A percentile compares a stretch with the other conserved stretches of the same genome.
Conservation (phyloP, 768 basidiomycete genomes). For the Pisolithus microcarpus region DNA sequence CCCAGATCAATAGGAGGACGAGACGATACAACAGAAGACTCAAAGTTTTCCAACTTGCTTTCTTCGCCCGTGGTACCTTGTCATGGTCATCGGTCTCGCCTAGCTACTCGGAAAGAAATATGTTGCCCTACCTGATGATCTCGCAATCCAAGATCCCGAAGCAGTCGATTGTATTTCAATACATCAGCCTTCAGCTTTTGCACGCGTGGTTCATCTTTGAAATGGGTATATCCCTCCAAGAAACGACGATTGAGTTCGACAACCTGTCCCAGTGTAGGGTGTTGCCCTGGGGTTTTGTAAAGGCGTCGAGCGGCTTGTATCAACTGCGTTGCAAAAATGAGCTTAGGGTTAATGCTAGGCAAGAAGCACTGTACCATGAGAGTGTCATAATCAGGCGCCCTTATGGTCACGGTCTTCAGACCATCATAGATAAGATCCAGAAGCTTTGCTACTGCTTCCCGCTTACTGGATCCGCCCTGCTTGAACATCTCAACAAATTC, state of each 20-base stretch:
- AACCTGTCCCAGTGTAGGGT: constrained; percentile 90
- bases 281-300: constrained; percentile 91
- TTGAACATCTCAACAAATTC: constrained; percentile 89
- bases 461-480: constrained; percentile 78
- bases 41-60: constrained; percentile 80
- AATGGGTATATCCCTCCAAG: constrained; percentile 86
- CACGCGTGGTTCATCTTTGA: constrained; percentile 87
- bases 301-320: constrained; percentile 92
- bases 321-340: constrained; percentile 43
- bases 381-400: constrained; percentile 96
- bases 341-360: constrained; percentile 1
- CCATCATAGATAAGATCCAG: constrained; percentile 89
- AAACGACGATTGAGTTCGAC: constrained; percentile 92
- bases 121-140: constrained; percentile 72
- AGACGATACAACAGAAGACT: constrained; percentile 80
- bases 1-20: constrained; percentile 72
- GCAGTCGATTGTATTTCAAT: constrained; percentile 79
- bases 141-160: constrained; percentile 84
- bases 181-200: constrained; percentile 75
- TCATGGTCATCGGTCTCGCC: not conserved
- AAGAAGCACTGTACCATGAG: constrained; percentile 66
- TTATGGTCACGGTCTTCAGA: constrained; percentile 90
- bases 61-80: constrained; percentile 82
- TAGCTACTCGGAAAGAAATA: not conserved
- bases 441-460: constrained; percentile 84